These are phyloP conservation scores for Paramecium bursaria DNA, from an alignment of 73 alveolate genomes.

Conservation along the genomic window DNA sequence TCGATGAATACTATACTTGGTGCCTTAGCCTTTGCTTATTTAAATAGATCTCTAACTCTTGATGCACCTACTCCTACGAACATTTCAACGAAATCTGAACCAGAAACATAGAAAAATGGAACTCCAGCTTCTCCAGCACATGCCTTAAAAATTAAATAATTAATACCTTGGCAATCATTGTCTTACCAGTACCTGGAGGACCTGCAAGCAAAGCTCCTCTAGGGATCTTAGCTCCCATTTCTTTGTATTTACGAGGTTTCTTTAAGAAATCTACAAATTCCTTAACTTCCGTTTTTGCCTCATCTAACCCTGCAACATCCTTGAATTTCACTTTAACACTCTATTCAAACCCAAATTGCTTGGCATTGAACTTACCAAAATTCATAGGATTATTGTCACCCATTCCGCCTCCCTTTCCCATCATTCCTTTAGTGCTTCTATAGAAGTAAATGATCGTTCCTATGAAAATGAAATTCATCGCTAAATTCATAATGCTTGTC, in stretches of 20 bases:
- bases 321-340: slow-evolving; percentile 82
- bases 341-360: slow-evolving; percentile 78
- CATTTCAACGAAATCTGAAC: slow-evolving; percentile 98
- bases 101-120: slow-evolving; percentile 98
- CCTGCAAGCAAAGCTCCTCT: slow-evolving; percentile 96
- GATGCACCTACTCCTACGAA: slow-evolving; percentile 96
- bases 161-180: slow-evolving; percentile 88
- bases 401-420: slow-evolving; percentile 70
- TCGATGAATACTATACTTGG: slow-evolving; percentile 92
- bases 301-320: slow-evolving; percentile 88
- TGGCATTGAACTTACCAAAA: slow-evolving; percentile 71
- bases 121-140: slow-evolving; percentile 97
- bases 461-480: slow-evolving; percentile 13
- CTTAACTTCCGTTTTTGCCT: slow-evolving; percentile 87
- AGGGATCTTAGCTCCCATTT: slow-evolving; percentile 96
- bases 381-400: too few species aligned
- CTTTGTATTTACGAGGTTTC: slow-evolving; percentile 83
- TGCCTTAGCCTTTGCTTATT: slow-evolving; percentile 84
- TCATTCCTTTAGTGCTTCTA: slow-evolving; percentile 53
- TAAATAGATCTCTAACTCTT: slow-evolving; percentile 91
- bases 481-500: slow-evolving; percentile 13
- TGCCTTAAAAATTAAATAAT: slow-evolving; percentile 3
- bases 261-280: slow-evolving; percentile 92
- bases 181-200: slow-evolving; percentile 98
- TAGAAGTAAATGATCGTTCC: slow-evolving; percentile 44